Conservation (phyloP, 495 filamentous ascomycete species). For the Lophium mytilinum region DNA sequence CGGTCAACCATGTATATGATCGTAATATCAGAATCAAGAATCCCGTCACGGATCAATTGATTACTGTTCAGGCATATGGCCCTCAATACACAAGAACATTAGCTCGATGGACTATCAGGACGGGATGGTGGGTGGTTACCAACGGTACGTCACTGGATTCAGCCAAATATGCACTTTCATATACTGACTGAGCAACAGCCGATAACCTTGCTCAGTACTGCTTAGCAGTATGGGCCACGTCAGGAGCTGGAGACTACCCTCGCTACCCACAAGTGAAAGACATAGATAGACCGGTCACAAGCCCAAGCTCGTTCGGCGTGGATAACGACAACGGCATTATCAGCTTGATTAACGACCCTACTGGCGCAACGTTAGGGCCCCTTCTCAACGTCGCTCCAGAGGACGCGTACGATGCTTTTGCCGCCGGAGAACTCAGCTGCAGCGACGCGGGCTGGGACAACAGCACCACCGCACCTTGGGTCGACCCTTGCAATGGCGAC, state of each 20-base stretch:
- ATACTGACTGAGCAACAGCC: neutral
- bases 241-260: neutral
- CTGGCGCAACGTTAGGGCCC: neutral
- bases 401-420: neutral
- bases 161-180: too few relatives aligned
- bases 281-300: neutral
- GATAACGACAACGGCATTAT: constrained; percentile 4
- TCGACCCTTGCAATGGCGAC: too few relatives aligned
- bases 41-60: neutral
- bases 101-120: neutral
- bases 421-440: neutral
- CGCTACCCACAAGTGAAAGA: neutral
- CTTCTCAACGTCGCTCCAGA: neutral
- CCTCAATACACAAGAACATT: constrained; percentile 2
- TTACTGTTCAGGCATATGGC: neutral
- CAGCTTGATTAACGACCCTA: neutral
- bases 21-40: neutral
- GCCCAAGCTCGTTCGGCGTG: neutral
- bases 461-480: too few relatives aligned
- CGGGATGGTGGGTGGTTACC: constrained; percentile 1
- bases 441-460: neutral
- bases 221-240: neutral
- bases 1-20: neutral
- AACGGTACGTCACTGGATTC: neutral
- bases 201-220: constrained; percentile 7